Conservation (phyloP, 2,329 filamentous ascomycete species). For the Leptodontidium sp. region DNA sequence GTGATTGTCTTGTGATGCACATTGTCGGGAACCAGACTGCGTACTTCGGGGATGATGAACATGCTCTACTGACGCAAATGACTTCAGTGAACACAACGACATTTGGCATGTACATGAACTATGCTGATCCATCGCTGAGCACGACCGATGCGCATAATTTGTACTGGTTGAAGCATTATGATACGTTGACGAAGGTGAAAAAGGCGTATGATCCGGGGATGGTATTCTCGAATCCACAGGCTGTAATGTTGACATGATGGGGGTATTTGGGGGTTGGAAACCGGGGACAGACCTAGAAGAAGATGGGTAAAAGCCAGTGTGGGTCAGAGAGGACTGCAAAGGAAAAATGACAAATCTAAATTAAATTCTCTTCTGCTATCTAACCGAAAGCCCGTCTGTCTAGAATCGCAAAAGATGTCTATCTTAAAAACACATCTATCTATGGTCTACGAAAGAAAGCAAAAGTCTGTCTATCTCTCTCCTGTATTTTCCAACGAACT, state of each 20-base stretch:
- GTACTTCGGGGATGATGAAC: background rate
- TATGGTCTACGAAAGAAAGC: background rate
- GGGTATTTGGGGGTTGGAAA: background rate
- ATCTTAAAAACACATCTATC: too few species aligned
- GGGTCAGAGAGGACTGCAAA: too few species aligned
- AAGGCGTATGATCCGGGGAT: conserved; percentile 28
- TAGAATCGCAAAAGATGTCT: background rate
- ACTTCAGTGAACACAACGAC: conserved; percentile 12
- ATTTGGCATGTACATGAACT: conserved; percentile 36
- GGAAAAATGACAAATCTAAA: too few species aligned
- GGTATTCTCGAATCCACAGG: conserved; percentile 34
- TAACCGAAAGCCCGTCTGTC: background rate
- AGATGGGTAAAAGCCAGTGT: too few species aligned
- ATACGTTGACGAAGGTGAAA: conserved; percentile 29
- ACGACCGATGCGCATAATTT: conserved; percentile 25
- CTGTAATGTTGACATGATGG: conserved; percentile 18
- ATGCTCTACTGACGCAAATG: background rate
- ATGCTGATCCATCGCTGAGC: conserved; percentile 32
- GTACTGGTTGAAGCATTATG: conserved; percentile 32
- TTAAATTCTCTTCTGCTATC: too few species aligned
- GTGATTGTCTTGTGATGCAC: background rate
- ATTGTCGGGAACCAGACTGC: background rate
- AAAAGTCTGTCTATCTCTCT: conserved; percentile 6
- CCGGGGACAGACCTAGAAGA: too few species aligned
- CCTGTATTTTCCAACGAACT: too few species aligned